phyloP scores from a whole-genome alignment of 371 early-diverging fungal species.

The Apophysomyces trapeziformis region DNA sequence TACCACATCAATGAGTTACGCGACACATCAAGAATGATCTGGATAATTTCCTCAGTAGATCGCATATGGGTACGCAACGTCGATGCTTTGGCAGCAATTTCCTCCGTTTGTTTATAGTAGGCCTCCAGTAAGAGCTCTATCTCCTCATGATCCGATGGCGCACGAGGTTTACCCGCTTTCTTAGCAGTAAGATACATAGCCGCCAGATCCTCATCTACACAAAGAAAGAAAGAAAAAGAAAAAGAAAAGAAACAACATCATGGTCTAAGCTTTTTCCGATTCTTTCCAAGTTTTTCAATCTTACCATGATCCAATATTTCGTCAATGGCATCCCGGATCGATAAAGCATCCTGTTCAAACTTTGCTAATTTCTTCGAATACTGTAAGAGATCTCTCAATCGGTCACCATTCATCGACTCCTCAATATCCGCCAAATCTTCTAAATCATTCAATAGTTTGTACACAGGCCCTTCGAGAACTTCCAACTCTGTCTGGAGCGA shows the following conservation, averaged over 20 bases:
- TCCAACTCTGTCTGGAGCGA: constrained; percentile 78
- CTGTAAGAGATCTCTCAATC: constrained; percentile 76
- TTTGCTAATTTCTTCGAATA: constrained; percentile 75
- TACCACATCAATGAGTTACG: constrained; percentile 85
- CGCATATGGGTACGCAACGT: constrained; percentile 76
- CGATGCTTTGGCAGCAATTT: constrained; percentile 73
- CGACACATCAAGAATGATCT: constrained; percentile 82
- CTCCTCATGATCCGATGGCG: constrained; percentile 77
- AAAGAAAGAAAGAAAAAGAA: neutral
- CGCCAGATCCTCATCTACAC: constrained; percentile 84
- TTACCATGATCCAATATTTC: constrained; percentile 82
- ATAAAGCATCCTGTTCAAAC: constrained; percentile 75
- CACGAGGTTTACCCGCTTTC: constrained; percentile 58
- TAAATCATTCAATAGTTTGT: constrained; percentile 66
- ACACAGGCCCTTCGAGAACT: constrained; percentile 58
- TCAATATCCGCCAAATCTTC: constrained; percentile 72
- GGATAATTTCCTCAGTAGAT: constrained; percentile 86
- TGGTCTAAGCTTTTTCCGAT: no score
- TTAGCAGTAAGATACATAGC: constrained; percentile 89
- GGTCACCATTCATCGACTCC: constrained; percentile 73
- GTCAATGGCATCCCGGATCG: constrained; percentile 77
- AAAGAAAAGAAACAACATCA: neutral
- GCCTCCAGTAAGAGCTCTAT: constrained; percentile 88
- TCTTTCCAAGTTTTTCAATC: no score
- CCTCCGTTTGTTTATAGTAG: constrained; percentile 86